A percentile compares a stretch with the other conserved stretches of the same genome.
Evolutionary conservation across 352 stramenopile genomes (phyloP).

Genomic region (Globisporangium orthogonon): DNA sequence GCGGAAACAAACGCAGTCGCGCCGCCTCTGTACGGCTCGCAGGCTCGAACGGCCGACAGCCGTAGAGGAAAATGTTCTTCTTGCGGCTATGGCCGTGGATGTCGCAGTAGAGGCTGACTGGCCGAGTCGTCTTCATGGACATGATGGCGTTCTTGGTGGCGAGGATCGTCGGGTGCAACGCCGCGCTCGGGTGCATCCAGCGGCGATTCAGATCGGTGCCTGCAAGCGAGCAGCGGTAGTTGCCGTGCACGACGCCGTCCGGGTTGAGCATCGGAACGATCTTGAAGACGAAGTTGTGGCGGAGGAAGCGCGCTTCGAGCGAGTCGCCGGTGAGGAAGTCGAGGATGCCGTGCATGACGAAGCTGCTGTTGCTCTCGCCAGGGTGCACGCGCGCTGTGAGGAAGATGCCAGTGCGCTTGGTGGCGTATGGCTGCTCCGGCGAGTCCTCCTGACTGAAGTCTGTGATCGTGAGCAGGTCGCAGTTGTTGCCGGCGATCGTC

Average conservation of each 20-base stretch:
- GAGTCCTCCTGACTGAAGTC: slow-evolving; percentile 60
- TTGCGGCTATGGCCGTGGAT: slow-evolving; percentile 87
- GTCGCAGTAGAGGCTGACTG: slow-evolving; percentile 78
- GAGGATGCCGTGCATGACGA: slow-evolving; percentile 87
- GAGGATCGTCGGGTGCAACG: slow-evolving; percentile 72
- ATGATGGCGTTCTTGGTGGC: slow-evolving; percentile 73
- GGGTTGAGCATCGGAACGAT: slow-evolving; percentile 92
- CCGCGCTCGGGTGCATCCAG: slow-evolving; percentile 45
- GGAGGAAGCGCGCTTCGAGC: slow-evolving; percentile 65
- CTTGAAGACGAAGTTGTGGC: slow-evolving; percentile 85
- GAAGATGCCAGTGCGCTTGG: slow-evolving; percentile 52
- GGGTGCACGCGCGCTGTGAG: slow-evolving; percentile 84
- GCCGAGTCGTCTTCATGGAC: slow-evolving; percentile 30
- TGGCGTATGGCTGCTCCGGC: slow-evolving; percentile 8
- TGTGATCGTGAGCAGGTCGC: slow-evolving; percentile 87
- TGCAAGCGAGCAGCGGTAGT: slow-evolving; percentile 84
- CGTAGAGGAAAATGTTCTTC: slow-evolving; percentile 89
- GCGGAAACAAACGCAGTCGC: slow-evolving; percentile 56
- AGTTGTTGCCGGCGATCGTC: slow-evolving; percentile 81
- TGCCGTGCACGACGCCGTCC: slow-evolving; percentile 90
- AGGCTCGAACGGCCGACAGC: slow-evolving; percentile 43
- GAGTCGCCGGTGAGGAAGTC: slow-evolving; percentile 76
- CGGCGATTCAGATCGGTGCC: slow-evolving; percentile 86
- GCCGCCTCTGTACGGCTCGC: slow-evolving; percentile 36
- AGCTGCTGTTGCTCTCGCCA: slow-evolving; percentile 87